Evolutionary conservation across 2,329 filamentous ascomycete genomes (phyloP).

Genomic region (Alternaria solani): DNA sequence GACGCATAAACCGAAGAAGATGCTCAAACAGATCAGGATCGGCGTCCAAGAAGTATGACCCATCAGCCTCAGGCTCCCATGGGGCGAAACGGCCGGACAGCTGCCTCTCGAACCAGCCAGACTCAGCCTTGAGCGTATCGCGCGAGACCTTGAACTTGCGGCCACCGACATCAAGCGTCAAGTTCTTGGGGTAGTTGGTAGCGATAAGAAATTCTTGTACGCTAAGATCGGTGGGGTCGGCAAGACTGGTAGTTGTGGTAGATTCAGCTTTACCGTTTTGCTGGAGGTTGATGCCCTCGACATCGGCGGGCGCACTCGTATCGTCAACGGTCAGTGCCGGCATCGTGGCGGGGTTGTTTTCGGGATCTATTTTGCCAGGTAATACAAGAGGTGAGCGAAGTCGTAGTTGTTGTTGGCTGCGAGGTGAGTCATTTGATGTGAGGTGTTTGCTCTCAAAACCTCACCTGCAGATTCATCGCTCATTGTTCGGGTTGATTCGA

Average conservation of each 20-base stretch:
- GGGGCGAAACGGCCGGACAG: constrained; percentile 7
- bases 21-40: constrained; percentile 47
- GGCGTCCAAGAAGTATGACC: constrained; percentile 52
- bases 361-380: background rate
- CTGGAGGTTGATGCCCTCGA: background rate
- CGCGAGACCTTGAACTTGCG: constrained; percentile 18
- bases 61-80: constrained; percentile 29
- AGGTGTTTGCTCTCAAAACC: background rate
- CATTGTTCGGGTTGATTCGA: background rate
- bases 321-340: background rate
- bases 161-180: constrained; percentile 29
- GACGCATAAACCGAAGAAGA: constrained; percentile 31
- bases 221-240: background rate
- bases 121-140: constrained; percentile 16
- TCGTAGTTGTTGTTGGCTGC: background rate
- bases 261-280: background rate
- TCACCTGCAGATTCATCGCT: background rate
- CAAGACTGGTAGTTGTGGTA: background rate
- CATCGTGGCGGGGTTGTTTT: background rate
- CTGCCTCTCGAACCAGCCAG: constrained; percentile 16
- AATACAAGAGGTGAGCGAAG: background rate
- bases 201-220: background rate
- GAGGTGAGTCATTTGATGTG: background rate
- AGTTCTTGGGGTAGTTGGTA: constrained; percentile 5
- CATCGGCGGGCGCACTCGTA: background rate